Evolutionary conservation across 139 green algal species (phyloP).

Genomic region (Tetraselmis chui): DNA sequence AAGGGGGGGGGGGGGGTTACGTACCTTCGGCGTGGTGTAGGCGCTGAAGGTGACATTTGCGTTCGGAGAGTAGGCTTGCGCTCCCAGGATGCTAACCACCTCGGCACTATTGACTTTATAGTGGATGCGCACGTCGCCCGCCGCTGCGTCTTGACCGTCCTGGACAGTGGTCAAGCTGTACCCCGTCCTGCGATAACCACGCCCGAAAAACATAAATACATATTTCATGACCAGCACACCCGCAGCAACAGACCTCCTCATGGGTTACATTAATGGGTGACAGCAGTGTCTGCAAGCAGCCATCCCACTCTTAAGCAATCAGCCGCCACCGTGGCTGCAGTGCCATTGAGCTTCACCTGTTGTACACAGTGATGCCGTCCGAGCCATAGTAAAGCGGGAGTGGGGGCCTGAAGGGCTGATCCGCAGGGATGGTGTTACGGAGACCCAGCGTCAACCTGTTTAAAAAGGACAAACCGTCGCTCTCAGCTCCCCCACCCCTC

Average conservation of each 20-base stretch:
- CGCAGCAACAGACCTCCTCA: too few relatives aligned
- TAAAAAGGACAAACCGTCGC: too few relatives aligned
- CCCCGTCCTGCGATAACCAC: neutral
- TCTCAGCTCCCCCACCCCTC: too few relatives aligned
- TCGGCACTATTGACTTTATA: neutral
- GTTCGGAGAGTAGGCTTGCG: neutral
- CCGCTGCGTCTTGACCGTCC: neutral
- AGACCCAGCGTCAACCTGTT: neutral
- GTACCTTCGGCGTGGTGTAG: neutral
- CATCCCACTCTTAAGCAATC: too few relatives aligned
- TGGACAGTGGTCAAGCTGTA: neutral
- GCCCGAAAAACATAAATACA: too few relatives aligned
- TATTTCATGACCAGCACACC: too few relatives aligned
- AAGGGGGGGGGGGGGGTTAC: neutral
- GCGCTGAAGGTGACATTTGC: neutral
- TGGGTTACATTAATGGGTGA: too few relatives aligned
- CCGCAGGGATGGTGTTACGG: neutral
- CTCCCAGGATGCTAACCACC: neutral
- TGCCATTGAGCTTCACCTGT: too few relatives aligned
- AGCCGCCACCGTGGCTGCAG: too few relatives aligned
- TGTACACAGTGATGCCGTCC: neutral
- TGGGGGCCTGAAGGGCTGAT: neutral
- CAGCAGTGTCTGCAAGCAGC: too few relatives aligned
- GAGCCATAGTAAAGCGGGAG: neutral
- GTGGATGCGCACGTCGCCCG: neutral